phyloP scores from a whole-genome alignment of 768 basidiomycete genomes.

The Xanthoconium purpureum region DNA sequence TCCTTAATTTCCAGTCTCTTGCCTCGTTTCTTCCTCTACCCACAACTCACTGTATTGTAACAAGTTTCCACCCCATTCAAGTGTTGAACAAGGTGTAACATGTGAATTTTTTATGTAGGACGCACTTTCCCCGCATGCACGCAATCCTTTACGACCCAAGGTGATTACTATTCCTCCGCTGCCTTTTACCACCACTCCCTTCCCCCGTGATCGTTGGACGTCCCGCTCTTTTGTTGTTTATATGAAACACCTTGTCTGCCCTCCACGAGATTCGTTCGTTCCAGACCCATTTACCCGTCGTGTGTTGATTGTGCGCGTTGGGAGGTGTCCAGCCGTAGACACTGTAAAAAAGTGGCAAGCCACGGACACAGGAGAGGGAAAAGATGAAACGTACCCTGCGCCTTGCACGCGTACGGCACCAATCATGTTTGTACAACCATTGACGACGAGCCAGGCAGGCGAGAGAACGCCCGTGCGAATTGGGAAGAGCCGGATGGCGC shows the following conservation, averaged over 20 bases:
- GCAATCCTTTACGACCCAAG: conserved; percentile 11
- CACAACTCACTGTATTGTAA: conserved; percentile 82
- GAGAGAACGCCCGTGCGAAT: conserved; percentile 74
- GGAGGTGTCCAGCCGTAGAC: conserved; percentile 21
- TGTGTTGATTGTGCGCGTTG: conserved; percentile 22
- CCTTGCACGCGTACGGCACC: conserved; percentile 74
- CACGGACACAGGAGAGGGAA: too few relatives aligned
- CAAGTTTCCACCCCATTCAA: conserved; percentile 49
- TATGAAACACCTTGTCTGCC: conserved; percentile 11
- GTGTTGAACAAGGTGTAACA: conserved; percentile 56
- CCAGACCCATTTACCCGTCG: conserved; percentile 39
- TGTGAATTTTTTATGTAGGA: conserved; percentile 42
- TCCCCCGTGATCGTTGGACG: conserved; percentile 8
- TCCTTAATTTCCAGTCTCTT: conserved; percentile 6
- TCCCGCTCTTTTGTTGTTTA: conserved; percentile 14
- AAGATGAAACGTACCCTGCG: conserved; percentile 58
- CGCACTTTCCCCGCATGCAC: conserved; percentile 13
- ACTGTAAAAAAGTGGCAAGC: conserved; percentile 6
- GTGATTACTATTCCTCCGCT: conserved; percentile 13
- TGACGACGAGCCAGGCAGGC: conserved; percentile 76
- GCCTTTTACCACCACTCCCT: conserved; percentile 10
- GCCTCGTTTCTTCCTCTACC: conserved; percentile 31
- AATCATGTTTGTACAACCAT: conserved; percentile 45
- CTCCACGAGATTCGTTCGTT: conserved; percentile 41
- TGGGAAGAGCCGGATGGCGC: conserved; percentile 71